A percentile compares a stretch with the other conserved stretches of the same genome.
These are phyloP conservation scores for Zalerion maritima DNA, from an alignment of 495 filamentous ascomycete species.

Conservation along the genomic window DNA sequence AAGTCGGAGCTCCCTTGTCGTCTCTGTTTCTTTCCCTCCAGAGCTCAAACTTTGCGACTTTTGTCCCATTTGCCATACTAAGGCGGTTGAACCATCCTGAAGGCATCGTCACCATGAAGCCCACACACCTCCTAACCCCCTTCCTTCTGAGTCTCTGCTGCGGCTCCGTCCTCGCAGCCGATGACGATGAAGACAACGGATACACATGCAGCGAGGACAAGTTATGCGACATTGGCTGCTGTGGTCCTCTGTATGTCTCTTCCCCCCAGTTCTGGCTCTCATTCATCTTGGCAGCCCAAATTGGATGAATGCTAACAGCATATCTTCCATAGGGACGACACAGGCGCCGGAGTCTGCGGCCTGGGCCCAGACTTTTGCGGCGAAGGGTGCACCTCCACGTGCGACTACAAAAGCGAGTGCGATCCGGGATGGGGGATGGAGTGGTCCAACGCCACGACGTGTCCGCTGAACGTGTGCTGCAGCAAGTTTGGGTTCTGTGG, in stretches of 20 bases:
- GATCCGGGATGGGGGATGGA: conserved; percentile 11
- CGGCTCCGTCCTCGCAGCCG: not conserved
- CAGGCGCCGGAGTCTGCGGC: conserved; percentile 6
- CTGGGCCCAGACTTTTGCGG: conserved; percentile 9
- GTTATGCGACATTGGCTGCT: conserved; percentile 8
- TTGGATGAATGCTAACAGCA: too few species aligned
- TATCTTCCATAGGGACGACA: not conserved
- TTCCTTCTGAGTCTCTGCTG: too few species aligned
- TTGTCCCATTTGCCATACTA: too few species aligned
- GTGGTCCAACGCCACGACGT: conserved; percentile 3
- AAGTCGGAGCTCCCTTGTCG: too few species aligned
- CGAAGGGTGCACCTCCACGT: conserved; percentile 7
- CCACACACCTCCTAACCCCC: too few species aligned
- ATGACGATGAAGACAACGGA: conserved; percentile 1
- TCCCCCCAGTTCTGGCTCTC: not conserved
- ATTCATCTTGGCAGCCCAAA: too few species aligned
- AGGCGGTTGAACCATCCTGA: too few species aligned
- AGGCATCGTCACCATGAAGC: too few species aligned
- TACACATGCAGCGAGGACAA: conserved; percentile 6
- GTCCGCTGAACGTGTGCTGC: conserved; percentile 18
- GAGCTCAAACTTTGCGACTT: too few species aligned
- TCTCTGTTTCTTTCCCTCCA: too few species aligned
- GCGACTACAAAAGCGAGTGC: conserved; percentile 9
- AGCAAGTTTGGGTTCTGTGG: conserved; percentile 26
- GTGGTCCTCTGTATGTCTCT: conserved; percentile 5